Percentiles rank a stretch among this genome's conserved stretches.
phyloP scores from a whole-genome alignment of 345 rosid species.

The Punica granatum region DNA sequence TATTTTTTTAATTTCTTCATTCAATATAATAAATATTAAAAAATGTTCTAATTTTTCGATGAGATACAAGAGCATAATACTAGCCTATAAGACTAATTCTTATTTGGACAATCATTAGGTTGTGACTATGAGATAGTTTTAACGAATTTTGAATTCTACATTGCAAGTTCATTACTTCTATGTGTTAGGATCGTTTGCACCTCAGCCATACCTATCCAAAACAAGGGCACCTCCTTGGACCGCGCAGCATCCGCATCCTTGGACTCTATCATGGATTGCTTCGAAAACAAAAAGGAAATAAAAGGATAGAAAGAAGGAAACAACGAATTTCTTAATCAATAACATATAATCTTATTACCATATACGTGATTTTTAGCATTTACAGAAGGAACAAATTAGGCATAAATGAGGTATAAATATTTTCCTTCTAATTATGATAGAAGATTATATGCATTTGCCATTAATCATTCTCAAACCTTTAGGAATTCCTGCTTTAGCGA shows the following conservation, averaged over 20 bases:
- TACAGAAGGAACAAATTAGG: no score
- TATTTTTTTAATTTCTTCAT: no score
- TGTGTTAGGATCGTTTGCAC: constrained; percentile 22
- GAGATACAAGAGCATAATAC: no score
- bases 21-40: no score
- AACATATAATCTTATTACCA: no score
- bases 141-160: no score
- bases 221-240: constrained; percentile 58
- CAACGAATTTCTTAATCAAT: not conserved
- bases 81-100: no score
- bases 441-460: constrained; percentile 80
- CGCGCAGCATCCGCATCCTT: constrained; percentile 57
- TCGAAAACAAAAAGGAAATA: constrained; percentile 3
- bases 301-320: not conserved
- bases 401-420: not conserved
- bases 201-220: constrained; percentile 92
- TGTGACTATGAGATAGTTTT: no score
- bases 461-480: constrained; percentile 71
- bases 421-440: constrained; percentile 59
- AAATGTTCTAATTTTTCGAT: no score
- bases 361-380: no score
- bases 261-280: constrained; percentile 56
- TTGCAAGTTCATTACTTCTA: no score
- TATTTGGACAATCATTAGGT: no score
- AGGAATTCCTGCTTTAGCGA: constrained; percentile 54